Conservation (phyloP, 176 grass and related monocot genomes). For the Triticum dicoccoides region DNA sequence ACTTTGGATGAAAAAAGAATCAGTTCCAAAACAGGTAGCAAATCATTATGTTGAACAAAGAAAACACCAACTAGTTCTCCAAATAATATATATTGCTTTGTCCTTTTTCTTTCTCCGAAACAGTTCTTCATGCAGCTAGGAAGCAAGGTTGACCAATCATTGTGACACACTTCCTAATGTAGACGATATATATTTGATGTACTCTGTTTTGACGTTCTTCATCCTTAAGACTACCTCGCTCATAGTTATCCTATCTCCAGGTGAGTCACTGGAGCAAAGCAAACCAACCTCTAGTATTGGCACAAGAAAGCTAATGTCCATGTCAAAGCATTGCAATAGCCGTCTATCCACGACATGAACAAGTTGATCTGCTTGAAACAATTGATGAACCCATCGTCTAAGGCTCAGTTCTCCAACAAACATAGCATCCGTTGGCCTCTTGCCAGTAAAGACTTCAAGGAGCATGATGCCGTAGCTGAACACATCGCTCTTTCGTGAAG, state of each 20-base stretch:
- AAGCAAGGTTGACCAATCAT: background rate
- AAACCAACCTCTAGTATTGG: background rate
- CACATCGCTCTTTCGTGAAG: background rate
- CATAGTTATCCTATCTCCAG: background rate
- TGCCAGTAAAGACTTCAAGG: background rate
- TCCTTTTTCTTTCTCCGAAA: too few relatives aligned
- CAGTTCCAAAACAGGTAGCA: too few relatives aligned
- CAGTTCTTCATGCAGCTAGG: too few relatives aligned
- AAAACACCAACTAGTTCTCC: too few relatives aligned
- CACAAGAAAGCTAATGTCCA: background rate
- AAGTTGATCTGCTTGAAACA: background rate
- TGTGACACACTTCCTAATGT: background rate
- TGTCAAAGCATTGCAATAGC: background rate
- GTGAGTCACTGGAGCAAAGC: background rate
- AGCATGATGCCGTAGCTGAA: slow-evolving; percentile 12
- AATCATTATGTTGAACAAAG: too few relatives aligned
- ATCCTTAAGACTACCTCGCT: background rate
- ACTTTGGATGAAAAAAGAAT: too few relatives aligned
- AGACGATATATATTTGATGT: background rate
- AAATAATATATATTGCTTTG: too few relatives aligned
- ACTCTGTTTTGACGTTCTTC: background rate
- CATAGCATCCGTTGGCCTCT: background rate
- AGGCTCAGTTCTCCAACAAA: background rate
- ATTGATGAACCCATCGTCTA: background rate
- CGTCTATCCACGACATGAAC: background rate